These are phyloP conservation scores for Camelina laxa DNA, from an alignment of 345 rosid genomes.

Conservation along the genomic window DNA sequence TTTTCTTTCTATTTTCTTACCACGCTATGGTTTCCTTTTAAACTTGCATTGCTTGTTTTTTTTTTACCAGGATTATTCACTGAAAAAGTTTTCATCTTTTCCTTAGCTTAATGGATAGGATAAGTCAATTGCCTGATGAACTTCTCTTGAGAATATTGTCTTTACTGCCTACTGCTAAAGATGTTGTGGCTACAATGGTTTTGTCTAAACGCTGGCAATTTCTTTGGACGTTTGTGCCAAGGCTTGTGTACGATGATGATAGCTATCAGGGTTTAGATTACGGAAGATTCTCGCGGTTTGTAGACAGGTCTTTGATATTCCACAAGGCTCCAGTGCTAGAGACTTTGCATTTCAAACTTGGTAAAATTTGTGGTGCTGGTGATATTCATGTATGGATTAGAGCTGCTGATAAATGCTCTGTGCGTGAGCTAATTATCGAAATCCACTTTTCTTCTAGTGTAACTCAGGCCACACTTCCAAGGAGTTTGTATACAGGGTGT, in stretches of 20 bases:
- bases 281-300: neutral
- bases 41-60: no score
- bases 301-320: neutral
- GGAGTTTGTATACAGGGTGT: neutral
- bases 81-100: no score
- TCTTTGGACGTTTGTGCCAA: conserved; percentile 27
- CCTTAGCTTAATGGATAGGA: neutral
- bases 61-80: no score
- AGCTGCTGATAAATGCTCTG: neutral
- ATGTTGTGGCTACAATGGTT: conserved; percentile 15
- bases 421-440: neutral
- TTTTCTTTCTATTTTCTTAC: no score
- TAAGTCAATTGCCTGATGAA: conserved; percentile 9
- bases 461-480: neutral
- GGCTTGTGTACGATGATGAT: neutral
- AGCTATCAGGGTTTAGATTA: neutral
- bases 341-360: conserved; percentile 6
- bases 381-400: neutral
- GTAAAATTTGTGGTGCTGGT: neutral
- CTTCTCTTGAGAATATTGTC: neutral
- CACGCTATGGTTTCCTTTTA: no score
- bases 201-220: neutral
- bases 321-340: neutral
- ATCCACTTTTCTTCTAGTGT: no score
- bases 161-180: neutral